These are phyloP conservation scores for Sarcocystis neurona DNA, from an alignment of 169 alveolate genomes.

Conservation along the genomic window DNA sequence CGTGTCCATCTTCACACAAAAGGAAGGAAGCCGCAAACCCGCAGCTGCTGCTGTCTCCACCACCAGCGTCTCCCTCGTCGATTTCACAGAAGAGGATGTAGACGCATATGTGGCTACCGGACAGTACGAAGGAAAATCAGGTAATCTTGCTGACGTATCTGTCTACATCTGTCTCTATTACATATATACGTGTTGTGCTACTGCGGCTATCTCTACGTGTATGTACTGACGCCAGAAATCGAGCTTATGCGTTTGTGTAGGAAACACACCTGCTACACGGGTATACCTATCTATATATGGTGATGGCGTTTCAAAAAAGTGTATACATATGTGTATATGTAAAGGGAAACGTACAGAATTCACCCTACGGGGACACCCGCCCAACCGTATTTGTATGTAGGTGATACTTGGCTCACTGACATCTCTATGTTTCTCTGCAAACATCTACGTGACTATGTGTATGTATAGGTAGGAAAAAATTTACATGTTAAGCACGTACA, in stretches of 20 bases:
- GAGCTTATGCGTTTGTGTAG: neutral
- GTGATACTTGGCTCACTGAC: neutral
- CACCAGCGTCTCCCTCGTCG: constrained; percentile 9
- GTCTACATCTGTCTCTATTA: neutral
- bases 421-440: neutral
- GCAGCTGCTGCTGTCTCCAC: constrained; percentile 31
- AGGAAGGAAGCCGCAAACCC: neutral
- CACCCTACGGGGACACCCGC: too few relatives aligned
- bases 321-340: neutral
- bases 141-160: constrained; percentile 10
- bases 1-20: constrained; percentile 27
- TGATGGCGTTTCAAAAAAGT: neutral
- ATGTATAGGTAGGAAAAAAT: too few relatives aligned
- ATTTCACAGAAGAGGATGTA: constrained; percentile 18
- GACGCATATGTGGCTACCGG: constrained; percentile 26
- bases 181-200: neutral
- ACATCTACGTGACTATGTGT: too few relatives aligned
- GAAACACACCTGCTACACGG: neutral
- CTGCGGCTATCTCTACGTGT: neutral
- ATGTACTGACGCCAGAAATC: neutral
- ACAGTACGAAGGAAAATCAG: constrained; percentile 38
- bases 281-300: neutral
- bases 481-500: too few relatives aligned
- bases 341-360: too few relatives aligned
- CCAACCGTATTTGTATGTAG: too few relatives aligned